phyloP scores from a whole-genome alignment of 2,329 filamentous ascomycete species.

The Talaromyces verruculosus region DNA sequence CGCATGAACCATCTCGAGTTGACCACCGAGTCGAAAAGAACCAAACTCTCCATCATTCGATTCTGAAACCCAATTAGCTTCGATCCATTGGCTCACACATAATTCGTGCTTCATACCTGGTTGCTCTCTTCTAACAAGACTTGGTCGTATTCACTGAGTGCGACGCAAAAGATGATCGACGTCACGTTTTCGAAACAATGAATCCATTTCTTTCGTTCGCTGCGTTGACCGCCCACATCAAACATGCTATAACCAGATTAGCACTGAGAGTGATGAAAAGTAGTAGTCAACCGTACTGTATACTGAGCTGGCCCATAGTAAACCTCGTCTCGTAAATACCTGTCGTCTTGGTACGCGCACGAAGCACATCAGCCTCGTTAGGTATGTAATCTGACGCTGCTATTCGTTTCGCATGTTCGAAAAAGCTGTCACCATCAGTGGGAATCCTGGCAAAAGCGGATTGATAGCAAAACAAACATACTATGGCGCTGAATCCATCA shows the following conservation, averaged over 20 bases:
- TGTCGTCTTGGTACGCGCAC: slow-evolving; percentile 95
- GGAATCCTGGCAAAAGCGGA: neutral
- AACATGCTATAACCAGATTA: slow-evolving; percentile 76
- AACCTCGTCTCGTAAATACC: slow-evolving; percentile 99
- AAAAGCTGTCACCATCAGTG: slow-evolving; percentile 68
- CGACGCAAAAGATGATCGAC: slow-evolving; percentile 98
- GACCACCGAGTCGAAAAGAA: slow-evolving; percentile 96
- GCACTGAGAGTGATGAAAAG: slow-evolving; percentile 2
- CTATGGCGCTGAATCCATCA: slow-evolving; percentile 99
- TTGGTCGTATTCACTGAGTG: slow-evolving; percentile 96
- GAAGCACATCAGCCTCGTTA: slow-evolving; percentile 89
- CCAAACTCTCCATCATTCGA: slow-evolving; percentile 97
- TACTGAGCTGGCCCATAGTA: slow-evolving; percentile 97
- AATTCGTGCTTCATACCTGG: slow-evolving; percentile 62
- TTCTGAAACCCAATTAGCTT: slow-evolving; percentile 63
- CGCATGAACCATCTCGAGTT: slow-evolving; percentile 99
- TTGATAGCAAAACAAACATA: slow-evolving; percentile 50
- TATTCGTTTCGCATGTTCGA: slow-evolving; percentile 87
- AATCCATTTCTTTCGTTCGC: slow-evolving; percentile 99
- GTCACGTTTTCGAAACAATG: slow-evolving; percentile 99
- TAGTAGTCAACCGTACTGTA: slow-evolving; percentile 71
- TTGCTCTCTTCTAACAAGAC: slow-evolving; percentile 95
- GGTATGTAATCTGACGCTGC: slow-evolving; percentile 82
- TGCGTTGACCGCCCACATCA: slow-evolving; percentile 94
- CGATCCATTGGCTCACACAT: neutral